phyloP scores from a whole-genome alignment of 2,329 filamentous ascomycete species.

The Venturia effusa region DNA sequence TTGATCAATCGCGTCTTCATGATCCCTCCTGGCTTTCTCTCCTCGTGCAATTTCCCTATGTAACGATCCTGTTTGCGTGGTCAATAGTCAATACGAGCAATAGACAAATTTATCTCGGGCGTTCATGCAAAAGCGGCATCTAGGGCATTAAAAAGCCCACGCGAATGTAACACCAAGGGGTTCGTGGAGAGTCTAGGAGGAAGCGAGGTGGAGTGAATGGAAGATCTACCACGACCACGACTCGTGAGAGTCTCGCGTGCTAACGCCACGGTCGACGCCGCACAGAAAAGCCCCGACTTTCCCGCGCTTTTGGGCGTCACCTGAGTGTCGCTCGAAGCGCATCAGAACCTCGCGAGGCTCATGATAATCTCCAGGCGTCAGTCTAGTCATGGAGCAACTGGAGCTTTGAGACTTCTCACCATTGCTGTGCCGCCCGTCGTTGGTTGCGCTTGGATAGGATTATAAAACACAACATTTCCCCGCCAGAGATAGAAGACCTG shows the following conservation, averaged over 20 bases:
- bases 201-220: background rate
- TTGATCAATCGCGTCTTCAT: background rate
- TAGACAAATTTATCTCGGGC: background rate
- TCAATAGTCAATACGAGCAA: background rate
- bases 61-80: background rate
- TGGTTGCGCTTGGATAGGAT: no score
- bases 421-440: no score
- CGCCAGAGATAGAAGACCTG: no score
- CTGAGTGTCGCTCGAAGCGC: background rate
- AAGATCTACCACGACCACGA: background rate
- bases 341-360: background rate
- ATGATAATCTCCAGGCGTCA: background rate
- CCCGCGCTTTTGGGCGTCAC: background rate
- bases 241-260: no score
- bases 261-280: background rate
- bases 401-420: background rate
- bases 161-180: background rate
- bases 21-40: background rate
- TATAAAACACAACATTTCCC: no score
- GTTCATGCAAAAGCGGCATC: background rate
- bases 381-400: background rate
- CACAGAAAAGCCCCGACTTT: background rate
- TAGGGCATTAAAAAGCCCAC: background rate
- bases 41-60: background rate
- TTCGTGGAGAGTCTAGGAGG: background rate